Conservation (phyloP, 2,329 filamentous ascomycete genomes). For the Fusarium circinatum region DNA sequence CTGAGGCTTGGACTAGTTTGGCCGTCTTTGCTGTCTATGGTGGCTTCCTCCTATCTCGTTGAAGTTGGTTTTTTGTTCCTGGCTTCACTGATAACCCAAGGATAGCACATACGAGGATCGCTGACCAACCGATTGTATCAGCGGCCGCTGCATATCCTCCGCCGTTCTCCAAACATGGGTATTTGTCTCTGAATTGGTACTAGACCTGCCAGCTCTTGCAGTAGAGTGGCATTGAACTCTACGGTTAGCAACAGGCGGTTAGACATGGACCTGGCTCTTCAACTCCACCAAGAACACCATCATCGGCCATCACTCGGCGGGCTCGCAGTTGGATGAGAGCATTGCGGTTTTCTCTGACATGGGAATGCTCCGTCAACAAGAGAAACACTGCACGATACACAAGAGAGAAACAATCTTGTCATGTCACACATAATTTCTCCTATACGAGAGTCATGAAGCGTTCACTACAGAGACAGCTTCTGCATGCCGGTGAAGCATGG, state of each 20-base stretch:
- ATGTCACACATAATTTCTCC: conserved; percentile 21
- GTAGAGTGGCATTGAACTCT: conserved; percentile 36
- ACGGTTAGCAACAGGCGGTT: conserved; percentile 20
- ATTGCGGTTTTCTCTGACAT: background rate
- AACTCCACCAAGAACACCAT: conserved; percentile 37
- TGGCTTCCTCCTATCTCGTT: conserved; percentile 15
- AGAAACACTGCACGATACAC: conserved; percentile 4
- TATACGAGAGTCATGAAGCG: conserved; percentile 30
- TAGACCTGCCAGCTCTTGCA: conserved; percentile 22
- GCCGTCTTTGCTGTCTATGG: conserved; percentile 4
- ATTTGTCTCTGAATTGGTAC: conserved; percentile 23
- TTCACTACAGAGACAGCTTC: conserved; percentile 22
- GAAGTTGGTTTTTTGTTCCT: conserved; percentile 12
- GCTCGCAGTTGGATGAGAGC: conserved; percentile 3
- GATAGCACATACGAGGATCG: conserved; percentile 20
- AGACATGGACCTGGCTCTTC: conserved; percentile 22
- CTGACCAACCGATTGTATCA: conserved; percentile 27
- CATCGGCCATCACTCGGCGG: conserved; percentile 33
- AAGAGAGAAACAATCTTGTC: conserved; percentile 4
- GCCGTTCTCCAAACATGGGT: conserved; percentile 16
- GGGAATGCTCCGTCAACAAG: background rate
- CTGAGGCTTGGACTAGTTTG: conserved; percentile 36
- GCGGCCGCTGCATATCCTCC: conserved; percentile 33
- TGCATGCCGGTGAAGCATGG: conserved; percentile 35
- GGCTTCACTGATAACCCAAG: conserved; percentile 4